Conservation (phyloP, 768 basidiomycete species). For the Russula ochroleuca region DNA sequence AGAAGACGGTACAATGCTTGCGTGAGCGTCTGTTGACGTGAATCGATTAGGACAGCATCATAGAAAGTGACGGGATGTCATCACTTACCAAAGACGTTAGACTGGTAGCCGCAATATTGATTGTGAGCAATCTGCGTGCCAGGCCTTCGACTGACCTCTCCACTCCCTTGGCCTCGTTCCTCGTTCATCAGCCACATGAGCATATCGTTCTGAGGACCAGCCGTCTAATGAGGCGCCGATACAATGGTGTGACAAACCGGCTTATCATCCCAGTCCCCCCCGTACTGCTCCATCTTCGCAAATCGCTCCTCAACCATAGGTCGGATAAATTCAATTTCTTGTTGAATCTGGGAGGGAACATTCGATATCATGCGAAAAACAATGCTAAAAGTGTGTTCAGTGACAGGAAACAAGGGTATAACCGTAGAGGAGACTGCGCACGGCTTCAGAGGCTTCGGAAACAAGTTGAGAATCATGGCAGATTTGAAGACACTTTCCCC, state of each 20-base stretch:
- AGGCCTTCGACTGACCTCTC: constrained; percentile 34
- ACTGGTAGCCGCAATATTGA: constrained; percentile 41
- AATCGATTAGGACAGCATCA: background rate
- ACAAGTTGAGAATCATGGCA: constrained; percentile 35
- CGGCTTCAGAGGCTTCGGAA: constrained; percentile 45
- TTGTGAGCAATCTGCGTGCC: constrained; percentile 33
- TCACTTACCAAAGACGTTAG: constrained; percentile 34
- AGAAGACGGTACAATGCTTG: constrained; percentile 28
- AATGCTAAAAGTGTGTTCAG: background rate
- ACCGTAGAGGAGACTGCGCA: constrained; percentile 31
- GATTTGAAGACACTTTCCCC: constrained; percentile 37
- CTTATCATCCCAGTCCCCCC: background rate
- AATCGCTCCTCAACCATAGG: constrained; percentile 1
- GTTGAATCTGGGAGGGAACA: background rate
- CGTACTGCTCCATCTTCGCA: background rate
- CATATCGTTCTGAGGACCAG: constrained; percentile 35
- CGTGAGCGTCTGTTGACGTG: constrained; percentile 1
- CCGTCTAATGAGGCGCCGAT: background rate
- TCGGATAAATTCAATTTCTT: background rate
- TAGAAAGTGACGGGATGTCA: no score
- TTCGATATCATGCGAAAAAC: background rate
- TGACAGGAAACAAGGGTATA: background rate
- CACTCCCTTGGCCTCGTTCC: constrained; percentile 31
- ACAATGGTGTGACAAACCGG: background rate
- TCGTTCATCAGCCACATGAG: constrained; percentile 41